Base-by-base conservation (phyloP, 2,329 filamentous ascomycete genomes). In the Myriosclerotinia scirpicola region DNA sequence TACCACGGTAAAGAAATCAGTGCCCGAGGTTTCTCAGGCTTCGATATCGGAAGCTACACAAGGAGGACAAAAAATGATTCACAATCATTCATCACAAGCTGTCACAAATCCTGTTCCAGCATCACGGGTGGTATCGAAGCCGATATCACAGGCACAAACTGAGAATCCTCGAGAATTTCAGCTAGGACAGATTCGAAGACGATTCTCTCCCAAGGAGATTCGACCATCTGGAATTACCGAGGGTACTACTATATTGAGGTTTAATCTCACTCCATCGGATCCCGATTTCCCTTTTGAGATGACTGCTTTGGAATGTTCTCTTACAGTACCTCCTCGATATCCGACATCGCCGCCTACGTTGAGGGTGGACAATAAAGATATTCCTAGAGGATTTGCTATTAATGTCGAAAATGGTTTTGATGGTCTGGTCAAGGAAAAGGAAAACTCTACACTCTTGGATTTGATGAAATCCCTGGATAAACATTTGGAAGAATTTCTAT, bases 251-350 rank as follows among this genome's bases (percentile, higher is more conserved):
- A 82, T 84, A 20, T 77, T 93, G 50, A 78, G 81, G 12, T 91
- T 94, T 77, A 85, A 81, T 62, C 79, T 95, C 69, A 79, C 79
- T 15, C 91, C 91, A 6, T 92, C 91, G 7, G 91, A 95, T 75
- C 91, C 91, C 0, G 91, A 95, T 74, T 94, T 95, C 73, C 90
- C 91, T 0, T 94, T 91, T 76, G 90, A 93, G 69, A 80, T 94
- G 74, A 83, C 87, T 36, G 80, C 84, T 50, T 80, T 95, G 42
- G 82, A 90, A 52, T 93, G 90, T 75, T 81, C 86, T 54, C 79
- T 95, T 48, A 82, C 80, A 61, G 82, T 95, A 26, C 91, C 91
- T 1, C 75, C 74, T 12, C 78, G 77, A 22, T 94, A 91, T 76
- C 91, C 90, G 22, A 77, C 79, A 50, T 77, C 78, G 53, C 79